Evolutionary conservation across 352 stramenopile genomes (phyloP).

Genomic region (Globisporangium mamillatum): DNA sequence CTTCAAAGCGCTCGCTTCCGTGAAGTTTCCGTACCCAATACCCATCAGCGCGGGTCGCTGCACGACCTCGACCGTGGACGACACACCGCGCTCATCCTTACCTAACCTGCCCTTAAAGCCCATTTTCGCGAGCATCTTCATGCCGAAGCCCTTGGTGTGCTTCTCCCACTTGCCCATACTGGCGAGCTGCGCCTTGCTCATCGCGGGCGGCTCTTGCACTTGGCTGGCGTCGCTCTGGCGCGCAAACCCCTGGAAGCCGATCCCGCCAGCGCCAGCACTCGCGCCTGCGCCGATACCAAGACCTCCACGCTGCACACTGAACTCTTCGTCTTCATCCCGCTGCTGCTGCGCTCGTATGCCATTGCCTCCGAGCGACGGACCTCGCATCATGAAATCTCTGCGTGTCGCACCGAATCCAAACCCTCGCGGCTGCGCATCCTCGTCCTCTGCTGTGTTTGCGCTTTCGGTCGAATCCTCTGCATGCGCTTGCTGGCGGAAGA

Average conservation of each 20-base stretch:
- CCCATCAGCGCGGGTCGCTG: constrained; percentile 91
- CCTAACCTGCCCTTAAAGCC: constrained; percentile 93
- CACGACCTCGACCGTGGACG: constrained; percentile 91
- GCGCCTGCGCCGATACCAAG: not conserved
- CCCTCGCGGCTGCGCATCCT: constrained; percentile 8
- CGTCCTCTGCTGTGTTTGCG: not conserved
- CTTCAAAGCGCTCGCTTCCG: constrained; percentile 90
- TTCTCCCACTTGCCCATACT: constrained; percentile 84
- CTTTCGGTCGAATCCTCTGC: not conserved
- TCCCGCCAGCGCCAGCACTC: not conserved
- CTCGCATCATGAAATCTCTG: constrained; percentile 9
- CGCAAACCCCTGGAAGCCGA: constrained; percentile 6
- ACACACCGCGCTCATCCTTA: constrained; percentile 92
- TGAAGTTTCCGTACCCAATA: constrained; percentile 93
- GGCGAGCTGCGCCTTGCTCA: constrained; percentile 17
- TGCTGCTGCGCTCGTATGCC: not conserved
- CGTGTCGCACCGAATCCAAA: constrained; percentile 8
- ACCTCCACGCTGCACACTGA: not conserved
- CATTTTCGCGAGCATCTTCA: constrained; percentile 96
- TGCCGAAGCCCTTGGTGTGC: constrained; percentile 95
- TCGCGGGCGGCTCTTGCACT: constrained; percentile 11
- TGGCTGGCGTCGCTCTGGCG: not conserved
- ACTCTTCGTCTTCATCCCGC: not conserved
- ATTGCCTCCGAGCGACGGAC: not conserved
- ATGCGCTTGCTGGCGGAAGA: constrained; percentile 52